Base-by-base conservation (phyloP, 352 stramenopile species). In the Globisporangium irregulare region DNA sequence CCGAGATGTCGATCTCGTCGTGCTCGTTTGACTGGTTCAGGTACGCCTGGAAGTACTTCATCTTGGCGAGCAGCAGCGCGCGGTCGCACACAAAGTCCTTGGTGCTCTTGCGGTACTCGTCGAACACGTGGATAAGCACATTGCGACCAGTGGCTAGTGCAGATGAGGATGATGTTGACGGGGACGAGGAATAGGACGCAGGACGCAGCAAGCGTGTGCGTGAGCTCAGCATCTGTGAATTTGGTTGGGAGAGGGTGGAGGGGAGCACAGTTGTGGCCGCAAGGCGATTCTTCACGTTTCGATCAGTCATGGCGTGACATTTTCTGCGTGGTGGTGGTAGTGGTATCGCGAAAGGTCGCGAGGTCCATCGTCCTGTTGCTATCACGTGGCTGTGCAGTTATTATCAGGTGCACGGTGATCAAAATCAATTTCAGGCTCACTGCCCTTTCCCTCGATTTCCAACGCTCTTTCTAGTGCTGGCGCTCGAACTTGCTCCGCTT, bases 1-100 rank as follows among this genome's bases (percentile, higher is more conserved):
- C 91, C 9, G 86, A 95, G 63, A 98, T 97, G 75, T 97, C 90
- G 69, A 97, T 94, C 73, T 97, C 91, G 61, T 98, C 89, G 71
- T 90, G 74, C 58, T 87, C 82, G 71, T 89, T 91, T 53, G 79
- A 75, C 54, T 90, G 80, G 69, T 86, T 90, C 22, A 96, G 71
- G 36, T 92, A 96, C n/a, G 77, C 68, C 51, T 77, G 81, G 73
- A 98, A 98, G 79, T 97, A 98, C 67, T 91, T 89, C 91, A 98
- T 98, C 61, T 96, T 88, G 62, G 83, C 66, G 43, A 98, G 71
- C 63, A 98, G 74, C 65, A 97, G 56, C 53, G 83, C 78, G 60
- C 89, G 77, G 58, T 84, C 71, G 70, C 92, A 97, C 43, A 78
- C 70, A 72, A 97, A 98, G 68, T 97, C 90, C 69, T 91, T 89